Base-by-base conservation (phyloP, 2,329 filamentous ascomycete species). In the Phialocephala sp. region DNA sequence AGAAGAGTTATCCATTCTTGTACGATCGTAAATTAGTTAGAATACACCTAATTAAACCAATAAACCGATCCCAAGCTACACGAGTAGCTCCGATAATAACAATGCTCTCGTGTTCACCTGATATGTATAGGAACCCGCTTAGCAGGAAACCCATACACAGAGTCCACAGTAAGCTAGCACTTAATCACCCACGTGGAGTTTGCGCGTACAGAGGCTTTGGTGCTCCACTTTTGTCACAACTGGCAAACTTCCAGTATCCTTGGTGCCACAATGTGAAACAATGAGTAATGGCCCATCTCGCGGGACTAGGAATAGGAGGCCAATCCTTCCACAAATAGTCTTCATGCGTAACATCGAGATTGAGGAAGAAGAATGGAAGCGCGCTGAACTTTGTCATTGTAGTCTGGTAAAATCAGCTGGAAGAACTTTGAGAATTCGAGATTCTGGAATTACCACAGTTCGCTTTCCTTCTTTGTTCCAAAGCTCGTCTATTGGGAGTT, bases 171-270 rank as follows among this genome's bases (percentile, higher is more conserved):
- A 39, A 39, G 36, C 36, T n/a, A 39, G 14, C 36, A 8, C 14
- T 14, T 39, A 39, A 39, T 39, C 36, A 39, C 14, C 36, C 8
- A 39, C 36, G 36, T 39, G 36, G 36, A 39, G 8, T 14, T 8
- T 8, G 36, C 32, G 57, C 65, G 54, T 63, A 74, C 61, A 57
- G 83, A 73, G 12, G 82, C 82, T 61, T 67, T 43, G 60, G 63
- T 35, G 20, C 32, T 35, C 66, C 64, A 57, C 22, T 47, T 11
- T 79, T 76, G 71, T 87, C 83, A 71, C 87, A 90, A 72, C 87
- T 89, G 37, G 86, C 81, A 79, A 89, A 91, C 78, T 83, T 87
- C 87, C 88, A 90, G 82, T 84, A 85, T 2, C 81, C 79, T 41
- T 81, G 81, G 69, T 89, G 81, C 76, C 81, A 84, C 41, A 83